Percentiles rank a stretch among this genome's conserved stretches.
Evolutionary conservation across 2,329 filamentous ascomycete genomes (phyloP).

Genomic region (Trichothecium sympodiale): DNA sequence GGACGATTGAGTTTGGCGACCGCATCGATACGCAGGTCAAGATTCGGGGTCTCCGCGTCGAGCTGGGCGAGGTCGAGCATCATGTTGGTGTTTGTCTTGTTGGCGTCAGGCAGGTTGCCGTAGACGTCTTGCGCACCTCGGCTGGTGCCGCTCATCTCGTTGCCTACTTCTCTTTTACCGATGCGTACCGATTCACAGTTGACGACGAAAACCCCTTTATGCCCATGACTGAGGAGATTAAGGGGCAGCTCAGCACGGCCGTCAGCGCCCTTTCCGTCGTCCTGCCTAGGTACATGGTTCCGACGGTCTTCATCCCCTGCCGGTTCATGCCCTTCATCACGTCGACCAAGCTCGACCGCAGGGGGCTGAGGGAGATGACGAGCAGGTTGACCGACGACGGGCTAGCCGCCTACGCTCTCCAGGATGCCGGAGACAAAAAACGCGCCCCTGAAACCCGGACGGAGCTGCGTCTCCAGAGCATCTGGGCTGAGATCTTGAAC

Average conservation of each 20-base stretch:
- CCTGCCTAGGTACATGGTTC: constrained; percentile 28
- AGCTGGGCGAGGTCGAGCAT: constrained; percentile 9
- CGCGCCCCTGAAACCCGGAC: constrained; percentile 9
- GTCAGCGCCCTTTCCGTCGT: constrained; percentile 7
- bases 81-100: constrained; percentile 1
- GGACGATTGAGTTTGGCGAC: constrained; percentile 29
- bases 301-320: constrained; percentile 28
- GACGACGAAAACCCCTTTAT: not conserved
- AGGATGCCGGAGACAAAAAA: constrained; percentile 12
- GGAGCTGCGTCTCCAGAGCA: constrained; percentile 17
- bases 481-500: constrained; percentile 14
- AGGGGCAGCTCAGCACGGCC: not conserved
- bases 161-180: constrained; percentile 19
- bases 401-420: constrained; percentile 11
- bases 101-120: constrained; percentile 9
- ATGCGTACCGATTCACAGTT: constrained; percentile 2
- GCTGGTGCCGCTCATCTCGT: constrained; percentile 29
- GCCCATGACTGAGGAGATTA: not conserved
- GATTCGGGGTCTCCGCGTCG: constrained; percentile 41
- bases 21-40: constrained; percentile 46
- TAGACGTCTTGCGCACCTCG: constrained; percentile 31
- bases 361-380: constrained; percentile 2
- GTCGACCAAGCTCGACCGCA: constrained; percentile 26
- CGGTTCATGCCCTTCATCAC: constrained; percentile 27
- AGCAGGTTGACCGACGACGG: constrained; percentile 5